Evolutionary conservation across 345 rosid genomes (phyloP).

Genomic region (Hibiscus trionum): DNA sequence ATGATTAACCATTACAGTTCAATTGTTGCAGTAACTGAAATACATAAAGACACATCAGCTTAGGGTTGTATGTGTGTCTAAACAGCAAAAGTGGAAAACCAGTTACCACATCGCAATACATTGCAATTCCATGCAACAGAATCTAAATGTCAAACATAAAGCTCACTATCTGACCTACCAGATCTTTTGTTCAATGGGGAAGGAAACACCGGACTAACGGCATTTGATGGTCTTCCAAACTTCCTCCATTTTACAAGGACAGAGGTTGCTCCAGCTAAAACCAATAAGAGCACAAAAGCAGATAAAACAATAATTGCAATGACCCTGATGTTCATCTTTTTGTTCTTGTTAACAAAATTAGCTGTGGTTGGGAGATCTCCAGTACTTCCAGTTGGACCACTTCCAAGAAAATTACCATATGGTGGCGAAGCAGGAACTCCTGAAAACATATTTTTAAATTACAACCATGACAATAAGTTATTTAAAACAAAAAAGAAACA

Average conservation of each 20-base stretch:
- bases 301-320: conserved; percentile 67
- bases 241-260: conserved; percentile 69
- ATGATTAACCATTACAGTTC: not conserved
- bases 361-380: conserved; percentile 74
- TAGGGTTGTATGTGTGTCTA: not conserved
- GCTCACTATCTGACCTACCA: conserved; percentile 35
- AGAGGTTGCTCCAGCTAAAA: conserved; percentile 61
- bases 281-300: conserved; percentile 68
- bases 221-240: conserved; percentile 74
- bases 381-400: conserved; percentile 57
- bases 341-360: conserved; percentile 49
- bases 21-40: not conserved
- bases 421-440: conserved; percentile 89
- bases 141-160: conserved; percentile 10
- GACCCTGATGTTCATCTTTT: conserved; percentile 62
- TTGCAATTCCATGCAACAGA: not conserved
- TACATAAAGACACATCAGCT: not conserved
- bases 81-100: not conserved
- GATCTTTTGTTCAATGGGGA: conserved; percentile 76
- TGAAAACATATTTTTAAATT: conserved; percentile 24
- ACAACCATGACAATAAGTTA: conserved; percentile 18
- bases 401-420: conserved; percentile 38
- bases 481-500: conserved; percentile 3
- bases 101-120: not conserved
- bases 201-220: conserved; percentile 67